Conservation (phyloP, 257 asterid species). For the Solanum pennellii region DNA sequence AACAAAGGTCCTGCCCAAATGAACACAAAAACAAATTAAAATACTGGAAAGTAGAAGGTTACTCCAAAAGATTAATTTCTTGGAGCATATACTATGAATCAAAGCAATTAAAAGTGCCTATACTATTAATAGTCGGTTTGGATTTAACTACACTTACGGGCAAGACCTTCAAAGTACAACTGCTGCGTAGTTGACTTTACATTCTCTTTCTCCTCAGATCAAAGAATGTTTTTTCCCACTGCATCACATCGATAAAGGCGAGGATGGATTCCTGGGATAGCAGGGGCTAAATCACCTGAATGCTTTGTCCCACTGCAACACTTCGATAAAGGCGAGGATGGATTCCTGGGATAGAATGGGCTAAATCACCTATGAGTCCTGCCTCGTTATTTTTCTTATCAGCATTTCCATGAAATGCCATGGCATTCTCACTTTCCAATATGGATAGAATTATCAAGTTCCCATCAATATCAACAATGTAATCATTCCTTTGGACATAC, state of each 20-base stretch:
- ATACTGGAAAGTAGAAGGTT: neutral
- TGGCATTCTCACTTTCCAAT: conserved; percentile 66
- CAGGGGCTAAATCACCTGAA: conserved; percentile 40
- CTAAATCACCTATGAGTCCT: conserved; percentile 49
- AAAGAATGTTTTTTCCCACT: conserved; percentile 33
- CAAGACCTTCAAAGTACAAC: no score
- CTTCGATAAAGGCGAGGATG: conserved; percentile 8
- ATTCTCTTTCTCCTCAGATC: conserved; percentile 39
- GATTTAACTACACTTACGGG: no score
- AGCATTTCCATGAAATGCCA: conserved; percentile 30
- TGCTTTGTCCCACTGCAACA: neutral
- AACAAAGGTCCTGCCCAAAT: neutral
- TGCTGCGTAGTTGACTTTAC: conserved; percentile 25
- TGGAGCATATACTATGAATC: no score
- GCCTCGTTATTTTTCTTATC: conserved; percentile 37
- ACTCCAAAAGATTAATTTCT: neutral
- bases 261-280: conserved; percentile 37
- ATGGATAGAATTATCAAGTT: conserved; percentile 58
- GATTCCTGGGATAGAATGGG: conserved; percentile 46
- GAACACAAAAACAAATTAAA: neutral
- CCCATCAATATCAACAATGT: conserved; percentile 61
- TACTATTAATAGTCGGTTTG: no score
- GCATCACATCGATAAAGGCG: neutral
- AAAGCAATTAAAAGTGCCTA: no score
- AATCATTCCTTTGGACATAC: conserved; percentile 63